Conservation (phyloP, 352 stramenopile species). For the Phytophthora foliorum region DNA sequence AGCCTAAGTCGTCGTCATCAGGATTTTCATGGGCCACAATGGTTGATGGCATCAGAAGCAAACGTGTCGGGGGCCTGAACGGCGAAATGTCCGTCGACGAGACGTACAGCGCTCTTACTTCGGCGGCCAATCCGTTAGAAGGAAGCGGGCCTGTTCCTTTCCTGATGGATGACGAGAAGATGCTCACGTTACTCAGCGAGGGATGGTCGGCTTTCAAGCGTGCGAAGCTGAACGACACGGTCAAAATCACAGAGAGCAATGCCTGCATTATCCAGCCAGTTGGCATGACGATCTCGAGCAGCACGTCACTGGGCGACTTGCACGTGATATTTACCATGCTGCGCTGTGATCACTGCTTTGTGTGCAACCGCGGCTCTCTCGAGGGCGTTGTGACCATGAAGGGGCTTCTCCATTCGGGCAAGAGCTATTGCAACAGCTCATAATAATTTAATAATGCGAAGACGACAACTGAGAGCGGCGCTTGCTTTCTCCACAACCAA, state of each 20-base stretch:
- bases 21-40: slow-evolving; percentile 62
- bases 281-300: slow-evolving; percentile 76
- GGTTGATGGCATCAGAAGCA: slow-evolving; percentile 50
- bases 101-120: slow-evolving; percentile 59
- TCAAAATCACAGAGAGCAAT: slow-evolving; percentile 72
- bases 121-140: slow-evolving; percentile 17
- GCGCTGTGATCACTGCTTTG: slow-evolving; percentile 84
- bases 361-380: slow-evolving; percentile 80
- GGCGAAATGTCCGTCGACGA: slow-evolving; percentile 59
- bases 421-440: slow-evolving; percentile 29
- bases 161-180: slow-evolving; percentile 81
- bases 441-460: neutral
- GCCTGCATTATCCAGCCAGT: slow-evolving; percentile 68
- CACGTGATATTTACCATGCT: slow-evolving; percentile 92
- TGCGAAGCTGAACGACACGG: slow-evolving; percentile 45
- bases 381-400: slow-evolving; percentile 81
- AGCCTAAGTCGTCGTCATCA: slow-evolving; percentile 38
- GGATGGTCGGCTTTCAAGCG: slow-evolving; percentile 62
- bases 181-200: slow-evolving; percentile 72
- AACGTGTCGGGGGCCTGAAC: slow-evolving; percentile 59
- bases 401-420: slow-evolving; percentile 60
- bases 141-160: slow-evolving; percentile 51
- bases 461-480: neutral
- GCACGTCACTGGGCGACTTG: slow-evolving; percentile 77
- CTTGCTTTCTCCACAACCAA: no score